Evolutionary conservation across 805 yeast species (phyloP), one percentile per base, ranked within the genome.

Genomic region (Wickerhamiella occidentalis): DNA sequence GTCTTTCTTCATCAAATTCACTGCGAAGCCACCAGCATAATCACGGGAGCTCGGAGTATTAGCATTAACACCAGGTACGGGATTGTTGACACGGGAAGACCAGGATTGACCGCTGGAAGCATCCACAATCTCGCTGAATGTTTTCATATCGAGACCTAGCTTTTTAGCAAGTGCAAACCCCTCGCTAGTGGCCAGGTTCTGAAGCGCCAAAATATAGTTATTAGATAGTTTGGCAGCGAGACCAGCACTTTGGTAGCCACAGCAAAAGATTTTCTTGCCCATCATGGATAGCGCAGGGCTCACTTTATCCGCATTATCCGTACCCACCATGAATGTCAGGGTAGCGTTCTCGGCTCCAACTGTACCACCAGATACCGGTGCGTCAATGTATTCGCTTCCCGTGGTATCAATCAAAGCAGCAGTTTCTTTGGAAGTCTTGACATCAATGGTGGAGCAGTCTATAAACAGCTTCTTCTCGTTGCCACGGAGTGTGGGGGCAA

Each of bases 291-390:
- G 67, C 6, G 53, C 52, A 1, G 30, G 38, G 17, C 22, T 18
- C 26, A 37, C 36, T 2, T 13, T 13, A 42, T 52, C 55, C 9
- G 59, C 48, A 22, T 69, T 68, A 2, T 66, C 53, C 19, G 70
- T 58, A 1, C 77, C 74, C 12, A 75, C 68, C 79, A 75, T 75
- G 56, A 75, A 75, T 2, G 77, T 70, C 41, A 75, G 63, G 0
- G 77, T 69, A 1, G 68, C 79, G 47, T 74, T 73, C 46, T 70
- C 58, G 6, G 79, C 79, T 1, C 79, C 79, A 0, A 70, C 71
- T 0, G 71, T 74, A 13, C 79, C 79, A 2, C 79, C 79, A 8
- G 77, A 72, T 1, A 75, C 79, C 0, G 79, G 79, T 8, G 79
- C 70, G 56, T 75, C 79, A 36, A 75, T 69, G 54, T 73, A 75